Evolutionary conservation across 345 rosid genomes (phyloP), one percentile per base, ranked within the genome.

Genomic region (Corchorus capsularis): DNA sequence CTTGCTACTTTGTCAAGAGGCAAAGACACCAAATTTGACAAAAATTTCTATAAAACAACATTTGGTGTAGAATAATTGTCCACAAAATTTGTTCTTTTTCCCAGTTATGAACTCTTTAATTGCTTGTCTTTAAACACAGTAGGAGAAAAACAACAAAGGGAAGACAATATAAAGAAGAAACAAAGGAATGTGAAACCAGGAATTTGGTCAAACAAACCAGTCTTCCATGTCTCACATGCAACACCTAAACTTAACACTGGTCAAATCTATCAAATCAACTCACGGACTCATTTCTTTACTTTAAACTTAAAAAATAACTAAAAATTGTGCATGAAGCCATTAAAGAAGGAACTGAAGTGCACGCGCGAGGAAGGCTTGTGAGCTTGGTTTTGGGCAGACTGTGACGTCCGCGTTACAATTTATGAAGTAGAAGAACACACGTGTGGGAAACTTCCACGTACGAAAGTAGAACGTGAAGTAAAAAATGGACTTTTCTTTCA

Each of bases 141-240:
- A 52, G 61, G 15, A 34, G 73, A 52, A 27, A 69, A 60, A 52
- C 46, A 69, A 4, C 15, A 16, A 19, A 39, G 22, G 59, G 9
- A 27, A 12, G 39, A 27, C 60, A 5, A 27, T 27, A 27, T 5
- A 35, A 15, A 14, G 14, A 15, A 14, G 41, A 49, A 49, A 47
- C 27, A 68, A 22, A 47, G 56, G 56, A 27, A 22, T 15, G 12
- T 35, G 47, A 5, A 45, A 45, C 8, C 6, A 8, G 0, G 61
- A 52, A 53, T 70, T 53, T 34, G 57, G 73, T 70, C 62, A 70
- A 53, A 70, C 60, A 70, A 70, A 27, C 27, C 27, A 27, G 61
- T 69, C 60, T 32, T 69, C 32, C 73, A 5, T 32, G 60, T 17
- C 16, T 69, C 73, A 70, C 73, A 34, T 53, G 73, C 47, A 5